Percentiles rank a stretch among this genome's conserved stretches.
Conservation (phyloP, 2,329 filamentous ascomycete species). For the Xylaria sp. region DNA sequence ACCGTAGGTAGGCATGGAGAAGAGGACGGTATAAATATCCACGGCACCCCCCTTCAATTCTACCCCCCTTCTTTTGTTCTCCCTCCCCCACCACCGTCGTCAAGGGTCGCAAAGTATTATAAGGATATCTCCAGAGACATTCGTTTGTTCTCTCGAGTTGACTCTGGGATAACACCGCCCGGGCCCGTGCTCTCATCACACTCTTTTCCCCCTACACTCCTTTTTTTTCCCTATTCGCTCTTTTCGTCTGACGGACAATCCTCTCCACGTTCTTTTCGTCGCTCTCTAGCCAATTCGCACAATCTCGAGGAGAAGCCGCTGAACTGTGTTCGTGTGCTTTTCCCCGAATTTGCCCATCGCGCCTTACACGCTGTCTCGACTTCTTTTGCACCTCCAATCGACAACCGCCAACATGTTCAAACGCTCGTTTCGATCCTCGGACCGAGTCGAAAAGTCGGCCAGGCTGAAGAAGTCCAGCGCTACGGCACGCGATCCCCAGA, state of each 20-base stretch:
- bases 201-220: constrained; percentile 33
- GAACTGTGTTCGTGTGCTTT: constrained; percentile 33
- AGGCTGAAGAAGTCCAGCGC: constrained; percentile 74
- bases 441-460: constrained; percentile 86
- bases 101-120: constrained; percentile 64
- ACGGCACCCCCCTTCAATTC: constrained; percentile 42
- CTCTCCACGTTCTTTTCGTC: constrained; percentile 57
- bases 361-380: constrained; percentile 39
- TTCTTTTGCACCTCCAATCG: constrained; percentile 39
- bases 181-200: constrained; percentile 54
- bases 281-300: constrained; percentile 48
- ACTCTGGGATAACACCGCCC: constrained; percentile 50
- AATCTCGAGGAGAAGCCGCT: constrained; percentile 27
- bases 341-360: constrained; percentile 39
- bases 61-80: constrained; percentile 52
- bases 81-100: constrained; percentile 60
- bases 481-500: constrained; percentile 72
- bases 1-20: background rate
- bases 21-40: constrained; percentile 48
- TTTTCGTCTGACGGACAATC: constrained; percentile 35
- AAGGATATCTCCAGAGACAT: constrained; percentile 58
- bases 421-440: constrained; percentile 83
- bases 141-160: constrained; percentile 48
- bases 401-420: constrained; percentile 77
- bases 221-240: constrained; percentile 42